Base-by-base conservation (phyloP, 176 grass and related monocot genomes). In the Zoysia pacifica region DNA sequence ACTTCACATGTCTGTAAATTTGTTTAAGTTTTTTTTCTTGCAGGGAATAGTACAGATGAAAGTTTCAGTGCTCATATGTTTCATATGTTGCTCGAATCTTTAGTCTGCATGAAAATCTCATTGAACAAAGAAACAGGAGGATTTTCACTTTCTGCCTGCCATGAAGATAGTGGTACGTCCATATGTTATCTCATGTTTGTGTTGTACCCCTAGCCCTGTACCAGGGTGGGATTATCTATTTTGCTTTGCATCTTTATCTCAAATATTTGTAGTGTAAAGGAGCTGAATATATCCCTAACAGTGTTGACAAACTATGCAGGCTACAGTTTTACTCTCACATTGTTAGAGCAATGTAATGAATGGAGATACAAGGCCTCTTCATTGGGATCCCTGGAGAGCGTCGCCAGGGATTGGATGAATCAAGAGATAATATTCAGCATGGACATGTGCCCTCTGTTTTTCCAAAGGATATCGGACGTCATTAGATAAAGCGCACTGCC, bases 91-190 rank as follows among this genome's bases (percentile, higher is more conserved):
- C 42, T 81, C 67, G 86, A 87, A 56, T 85, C 78, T 55, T 76
- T 98, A 68, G 74, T 84, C 84, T 86, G 83, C 71, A 83, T 98
- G 86, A 92, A 83, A 75, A 62, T 94, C 78, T 87, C 86, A 59
- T 47, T 98, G 38, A 83, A 83, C 62, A 80, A 56, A 55, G 83
- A 87, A 84, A 69, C 49, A 7, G 92, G 93, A 89, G 80, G 48
- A 51, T 86, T 86, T 47, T 78, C 82, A 3, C 42, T 96, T 78
- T 81, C 62, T 18, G 59, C 93, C 13, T 55, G 55, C 65, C 92
- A 98, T 74, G 88, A 93, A 93, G 86, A 67, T 70, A 93, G 54
- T 43, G 95, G 95, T 98, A 98, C 58, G 67, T 90, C 16, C 52
- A 67, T 55, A 62, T 41, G 12, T 58, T 40, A 81, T 90, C 18